Evolutionary conservation across 2,329 filamentous ascomycete genomes (phyloP).

Genomic region (Alternaria incomplexa): DNA sequence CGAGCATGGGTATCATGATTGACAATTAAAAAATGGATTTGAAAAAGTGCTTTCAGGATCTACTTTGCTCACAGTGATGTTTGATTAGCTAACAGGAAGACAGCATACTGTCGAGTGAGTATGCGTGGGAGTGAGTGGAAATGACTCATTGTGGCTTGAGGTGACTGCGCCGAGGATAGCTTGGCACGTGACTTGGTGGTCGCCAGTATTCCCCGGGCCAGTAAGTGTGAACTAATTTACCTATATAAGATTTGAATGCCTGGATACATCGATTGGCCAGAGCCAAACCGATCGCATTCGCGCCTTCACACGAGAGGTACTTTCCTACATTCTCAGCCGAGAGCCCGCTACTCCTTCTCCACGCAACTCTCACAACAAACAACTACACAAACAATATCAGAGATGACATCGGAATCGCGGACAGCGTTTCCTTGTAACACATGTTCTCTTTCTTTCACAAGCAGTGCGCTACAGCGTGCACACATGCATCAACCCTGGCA

Average conservation of each 20-base stretch:
- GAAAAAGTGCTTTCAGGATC: not conserved
- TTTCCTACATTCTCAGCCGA: not conserved
- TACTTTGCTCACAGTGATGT: not conserved
- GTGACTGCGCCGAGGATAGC: not conserved
- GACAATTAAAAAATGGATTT: not conserved
- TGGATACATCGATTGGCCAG: not conserved
- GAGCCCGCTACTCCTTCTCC: not conserved
- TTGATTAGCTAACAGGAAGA: not conserved
- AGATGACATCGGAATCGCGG: not conserved
- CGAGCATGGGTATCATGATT: not conserved
- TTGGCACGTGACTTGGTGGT: not conserved
- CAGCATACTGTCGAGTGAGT: not conserved
- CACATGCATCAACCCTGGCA: conserved; percentile 6
- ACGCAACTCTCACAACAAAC: not conserved
- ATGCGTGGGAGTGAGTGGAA: not conserved
- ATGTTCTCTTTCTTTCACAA: conserved; percentile 1
- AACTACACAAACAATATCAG: not conserved
- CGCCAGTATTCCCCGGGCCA: not conserved
- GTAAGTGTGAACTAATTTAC: not conserved
- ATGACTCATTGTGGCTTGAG: not conserved
- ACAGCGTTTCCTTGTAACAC: conserved; percentile 3
- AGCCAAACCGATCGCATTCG: not conserved
- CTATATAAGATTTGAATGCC: not conserved
- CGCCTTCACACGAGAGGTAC: not conserved
- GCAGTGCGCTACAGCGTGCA: not conserved